Evolutionary conservation across 352 stramenopile species (phyloP), one percentile per base, ranked within the genome.

Genomic region (Sclerospora graminicola): DNA sequence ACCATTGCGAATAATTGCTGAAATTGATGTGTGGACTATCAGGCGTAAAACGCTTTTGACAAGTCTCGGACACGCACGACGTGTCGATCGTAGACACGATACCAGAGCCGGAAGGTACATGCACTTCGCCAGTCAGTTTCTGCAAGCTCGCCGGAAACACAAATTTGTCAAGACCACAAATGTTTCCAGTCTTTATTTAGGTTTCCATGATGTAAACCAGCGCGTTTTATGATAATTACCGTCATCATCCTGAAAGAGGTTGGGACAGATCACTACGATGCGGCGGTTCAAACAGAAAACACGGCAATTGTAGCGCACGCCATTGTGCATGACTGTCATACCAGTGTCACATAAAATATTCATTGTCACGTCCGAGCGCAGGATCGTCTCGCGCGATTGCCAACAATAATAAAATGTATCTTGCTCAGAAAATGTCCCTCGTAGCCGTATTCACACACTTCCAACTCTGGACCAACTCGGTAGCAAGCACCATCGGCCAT

Each of bases 381-480:
- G 69, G 31, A 97, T 60, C 21, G 61, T 67, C 30, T 84, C 78
- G 18, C 99, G 68, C 41, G 71, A 95, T 60, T 98, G 89, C 87
- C 95, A 98, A 64, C 89, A 98, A 70, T 99, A 95, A 58, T 78
- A 81, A 67, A 98, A 97, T 42, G 96, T 99, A 60, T 99, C 96
- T 18, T 86, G 66, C 63, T 99, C 9, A 98, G 78, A 58, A 98
- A 99, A 62, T 99, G 95, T 63, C 99, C 96, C 67, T 99, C 96
- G 57, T 95, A 99, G 21, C 95, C 95, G 62, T 99, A 99, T 19
- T 95, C 96, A 52, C 81, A 97, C 7, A 99, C 75, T 64, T 99
- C 95, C 11, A 99, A 79, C 73, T 99, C 96, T 1, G 96, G 96
- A 7, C 95, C 95, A 1, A 99, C 73, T 43, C 95, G 89, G 65